A percentile compares a stretch with the other conserved stretches of the same genome.
These are phyloP conservation scores for Suillus lakei DNA, from an alignment of 768 basidiomycete genomes.

Conservation along the genomic window DNA sequence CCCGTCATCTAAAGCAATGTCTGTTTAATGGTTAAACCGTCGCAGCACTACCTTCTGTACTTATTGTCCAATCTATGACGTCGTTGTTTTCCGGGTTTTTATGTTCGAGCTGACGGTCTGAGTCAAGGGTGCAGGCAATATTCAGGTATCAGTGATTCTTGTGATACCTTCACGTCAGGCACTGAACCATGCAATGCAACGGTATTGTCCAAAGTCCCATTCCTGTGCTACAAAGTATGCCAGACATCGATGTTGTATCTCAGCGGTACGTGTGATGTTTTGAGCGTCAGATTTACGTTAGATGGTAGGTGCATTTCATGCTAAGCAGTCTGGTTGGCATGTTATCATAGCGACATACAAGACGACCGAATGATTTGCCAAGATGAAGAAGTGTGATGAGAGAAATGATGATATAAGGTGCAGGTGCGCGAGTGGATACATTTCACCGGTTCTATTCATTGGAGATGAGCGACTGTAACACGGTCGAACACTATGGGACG, in stretches of 20 bases:
- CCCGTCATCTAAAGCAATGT: conserved; percentile 45
- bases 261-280: background rate
- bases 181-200: background rate
- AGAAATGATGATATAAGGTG: conserved; percentile 12
- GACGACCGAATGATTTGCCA: conserved; percentile 9
- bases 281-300: too few relatives aligned
- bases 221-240: background rate
- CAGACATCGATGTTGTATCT: background rate
- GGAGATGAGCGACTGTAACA: conserved; percentile 6
- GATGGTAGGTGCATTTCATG: conserved; percentile 3
- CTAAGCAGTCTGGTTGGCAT: conserved; percentile 21
- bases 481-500: conserved; percentile 20
- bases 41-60: conserved; percentile 44
- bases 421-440: conserved; percentile 8
- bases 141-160: background rate
- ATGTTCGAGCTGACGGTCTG: background rate
- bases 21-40: conserved; percentile 43
- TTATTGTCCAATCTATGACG: conserved; percentile 44
- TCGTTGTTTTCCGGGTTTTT: conserved; percentile 33
- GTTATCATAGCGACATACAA: conserved; percentile 26
- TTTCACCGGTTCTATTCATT: conserved; percentile 52
- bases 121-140: background rate
- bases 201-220: background rate
- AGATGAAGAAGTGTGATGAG: conserved; percentile 5
- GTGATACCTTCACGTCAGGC: too few relatives aligned